phyloP scores from a whole-genome alignment of 768 basidiomycete genomes.

The Ramaria rubella region DNA sequence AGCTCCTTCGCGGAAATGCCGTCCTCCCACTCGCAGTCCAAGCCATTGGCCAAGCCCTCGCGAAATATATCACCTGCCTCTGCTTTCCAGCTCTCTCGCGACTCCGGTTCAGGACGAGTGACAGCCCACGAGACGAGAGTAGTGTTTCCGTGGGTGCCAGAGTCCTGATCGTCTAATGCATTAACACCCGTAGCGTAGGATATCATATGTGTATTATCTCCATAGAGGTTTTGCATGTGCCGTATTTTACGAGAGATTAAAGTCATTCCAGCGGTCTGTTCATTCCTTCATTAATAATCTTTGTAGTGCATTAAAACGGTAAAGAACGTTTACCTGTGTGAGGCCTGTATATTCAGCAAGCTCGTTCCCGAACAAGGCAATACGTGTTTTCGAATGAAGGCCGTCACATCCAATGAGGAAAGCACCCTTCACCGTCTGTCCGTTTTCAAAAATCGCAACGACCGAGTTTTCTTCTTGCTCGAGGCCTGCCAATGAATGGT shows the following conservation, averaged over 20 bases:
- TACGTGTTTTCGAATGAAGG: conserved; percentile 35
- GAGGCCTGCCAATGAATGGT: conserved; percentile 26
- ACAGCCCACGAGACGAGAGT: conserved; percentile 13
- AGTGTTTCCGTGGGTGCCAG: background rate
- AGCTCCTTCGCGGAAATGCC: conserved; percentile 20
- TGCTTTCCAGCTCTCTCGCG: conserved; percentile 37
- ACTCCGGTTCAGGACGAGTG: conserved; percentile 33
- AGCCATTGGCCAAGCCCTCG: conserved; percentile 17
- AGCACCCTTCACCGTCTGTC: conserved; percentile 28
- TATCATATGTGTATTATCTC: conserved; percentile 33
- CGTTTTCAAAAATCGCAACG: conserved; percentile 30
- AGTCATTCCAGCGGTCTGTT: conserved; percentile 33
- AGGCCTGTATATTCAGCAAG: conserved; percentile 33
- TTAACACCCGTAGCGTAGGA: conserved; percentile 25
- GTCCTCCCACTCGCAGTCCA: conserved; percentile 23
- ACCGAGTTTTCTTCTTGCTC: conserved; percentile 27
- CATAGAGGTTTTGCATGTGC: conserved; percentile 28
- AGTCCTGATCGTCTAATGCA: background rate
- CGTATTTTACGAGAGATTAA: conserved; percentile 17
- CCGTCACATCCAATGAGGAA: conserved; percentile 42
- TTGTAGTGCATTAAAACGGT: background rate
- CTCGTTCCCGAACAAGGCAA: conserved; percentile 32
- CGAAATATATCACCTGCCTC: conserved; percentile 19
- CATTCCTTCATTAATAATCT: too few species aligned
- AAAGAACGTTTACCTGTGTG: conserved; percentile 26